A percentile compares a stretch with the other conserved stretches of the same genome.
Evolutionary conservation across 371 early-diverging fungal species (phyloP).

Genomic region (Chytridium lagenaria): DNA sequence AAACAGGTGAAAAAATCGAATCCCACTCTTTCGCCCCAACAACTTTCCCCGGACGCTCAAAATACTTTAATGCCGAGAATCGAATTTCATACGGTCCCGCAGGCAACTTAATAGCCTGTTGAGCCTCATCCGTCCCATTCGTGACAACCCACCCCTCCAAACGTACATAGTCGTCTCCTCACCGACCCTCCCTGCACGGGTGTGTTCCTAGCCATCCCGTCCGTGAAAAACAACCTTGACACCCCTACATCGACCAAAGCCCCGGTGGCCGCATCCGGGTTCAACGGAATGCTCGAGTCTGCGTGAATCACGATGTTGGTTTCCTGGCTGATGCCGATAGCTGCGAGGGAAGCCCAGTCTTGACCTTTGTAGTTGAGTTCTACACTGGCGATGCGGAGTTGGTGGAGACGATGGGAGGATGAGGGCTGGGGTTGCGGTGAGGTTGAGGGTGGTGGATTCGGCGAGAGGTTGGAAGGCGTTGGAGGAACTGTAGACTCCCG

Average conservation of each 20-base stretch:
- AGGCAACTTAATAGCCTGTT: conserved; percentile 14
- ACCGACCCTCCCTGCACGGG: neutral
- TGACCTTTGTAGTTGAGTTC: neutral
- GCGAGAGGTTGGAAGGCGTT: no score
- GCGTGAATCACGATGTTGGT: neutral
- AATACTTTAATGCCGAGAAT: conserved; percentile 23
- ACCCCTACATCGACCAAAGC: no score
- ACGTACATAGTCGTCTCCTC: neutral
- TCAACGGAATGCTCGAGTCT: neutral
- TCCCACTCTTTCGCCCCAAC: neutral
- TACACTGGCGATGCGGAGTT: neutral
- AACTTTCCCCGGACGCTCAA: conserved; percentile 1
- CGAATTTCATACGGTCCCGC: conserved; percentile 25
- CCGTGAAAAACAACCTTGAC: no score
- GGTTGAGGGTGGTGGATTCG: neutral
- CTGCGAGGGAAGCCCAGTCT: neutral
- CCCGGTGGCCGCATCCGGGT: no score
- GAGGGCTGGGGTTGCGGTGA: neutral
- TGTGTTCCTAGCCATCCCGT: no score
- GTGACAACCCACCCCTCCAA: neutral
- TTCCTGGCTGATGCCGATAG: neutral
- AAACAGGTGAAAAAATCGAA: neutral
- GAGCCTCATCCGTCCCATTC: neutral
- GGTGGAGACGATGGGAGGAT: neutral
- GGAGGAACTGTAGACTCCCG: no score